Base-by-base conservation (phyloP, 2,329 filamentous ascomycete species). In the Anisogramma anomala region DNA sequence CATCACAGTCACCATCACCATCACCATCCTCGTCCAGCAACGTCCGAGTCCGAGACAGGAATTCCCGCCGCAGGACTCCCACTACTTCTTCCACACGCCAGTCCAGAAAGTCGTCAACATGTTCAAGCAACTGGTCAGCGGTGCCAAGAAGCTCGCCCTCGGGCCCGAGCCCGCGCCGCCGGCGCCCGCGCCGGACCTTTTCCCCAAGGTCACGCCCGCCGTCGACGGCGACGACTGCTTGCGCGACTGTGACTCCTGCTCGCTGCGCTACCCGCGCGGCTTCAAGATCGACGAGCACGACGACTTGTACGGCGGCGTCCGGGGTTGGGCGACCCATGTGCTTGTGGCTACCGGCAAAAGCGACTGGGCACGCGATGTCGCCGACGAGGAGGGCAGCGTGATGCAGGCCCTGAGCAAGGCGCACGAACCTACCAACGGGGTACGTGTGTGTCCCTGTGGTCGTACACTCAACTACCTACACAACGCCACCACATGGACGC, bases 271-370 rank as follows among this genome's bases (percentile, higher is more conserved):
- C 57, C 89, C 89, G 27, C 68, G 67, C 46, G 62, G 62, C 26
- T 82, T 81, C 63, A 77, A 79, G 55, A 77, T 94, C 41, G 83
- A 96, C 43, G 74, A 82, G 58, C 65, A 71, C 6, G 86, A 94
- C 56, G 67, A 79, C 52, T 65, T 98, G 36, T 96, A 93, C 57
- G 91, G 89, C 1, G 70, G 83, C 45, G 74, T 95, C 48, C 84
- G 86, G 55, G 85, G 79, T 26, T 96, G 86, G 83, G 80, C 77
- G 54, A 91, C 87, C 15, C 91, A 98, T 62, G 58, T 94, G 47
- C 67, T 98, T 23, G 86, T 96, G 13, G 91, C 86, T 18, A 98
- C 91, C n/a, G 85, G 87, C 47, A 94, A 95, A 73, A 74, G 80
- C 19, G 91, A 98, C 62, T 98, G 91, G 91, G 82, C 89, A 55